A percentile compares a stretch with the other conserved stretches of the same genome.
phyloP scores from a whole-genome alignment of 352 stramenopile genomes.

The Phytophthora megakarya region DNA sequence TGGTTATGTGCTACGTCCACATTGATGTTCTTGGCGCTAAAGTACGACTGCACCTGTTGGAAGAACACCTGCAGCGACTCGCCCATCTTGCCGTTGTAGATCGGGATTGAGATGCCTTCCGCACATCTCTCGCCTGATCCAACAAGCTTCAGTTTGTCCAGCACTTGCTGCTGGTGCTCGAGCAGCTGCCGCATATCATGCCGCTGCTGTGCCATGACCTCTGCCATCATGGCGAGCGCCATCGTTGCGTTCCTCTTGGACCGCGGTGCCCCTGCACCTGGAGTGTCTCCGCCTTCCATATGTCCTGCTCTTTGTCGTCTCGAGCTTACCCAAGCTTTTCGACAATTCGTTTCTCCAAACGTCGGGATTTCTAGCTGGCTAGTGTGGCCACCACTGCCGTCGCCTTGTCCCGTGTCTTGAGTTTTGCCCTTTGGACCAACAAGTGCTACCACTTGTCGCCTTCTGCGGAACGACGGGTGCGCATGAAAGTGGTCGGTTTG shows the following conservation, averaged over 20 bases:
- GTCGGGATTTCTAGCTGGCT: conserved; percentile 4
- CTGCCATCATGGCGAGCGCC: conserved; percentile 3
- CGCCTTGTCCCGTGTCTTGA: not conserved
- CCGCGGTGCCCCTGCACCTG: conserved; percentile 1
- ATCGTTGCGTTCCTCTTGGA: not conserved
- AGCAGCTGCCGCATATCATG: conserved; percentile 5
- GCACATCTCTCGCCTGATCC: conserved; percentile 8
- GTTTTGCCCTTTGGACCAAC: not conserved
- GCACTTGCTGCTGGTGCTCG: conserved; percentile 9
- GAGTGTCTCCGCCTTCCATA: conserved; percentile 3
- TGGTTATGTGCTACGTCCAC: conserved; percentile 3
- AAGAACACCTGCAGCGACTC: conserved; percentile 16
- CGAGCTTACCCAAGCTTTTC: too few relatives aligned
- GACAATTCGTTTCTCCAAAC: not conserved
- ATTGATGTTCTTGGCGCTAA: conserved; percentile 16
- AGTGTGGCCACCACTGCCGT: conserved; percentile 1
- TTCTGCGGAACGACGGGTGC: too few relatives aligned
- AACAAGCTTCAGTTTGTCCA: too few relatives aligned
- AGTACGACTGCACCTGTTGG: conserved; percentile 5
- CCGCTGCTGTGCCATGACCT: not conserved
- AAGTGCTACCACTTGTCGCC: conserved; percentile 13
- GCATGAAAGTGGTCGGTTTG: too few relatives aligned
- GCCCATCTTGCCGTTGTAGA: conserved; percentile 5
- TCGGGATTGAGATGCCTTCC: conserved; percentile 10
- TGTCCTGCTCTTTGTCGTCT: not conserved